Evolutionary conservation across 805 yeast genomes (phyloP).

Genomic region (Novakomyces olei): DNA sequence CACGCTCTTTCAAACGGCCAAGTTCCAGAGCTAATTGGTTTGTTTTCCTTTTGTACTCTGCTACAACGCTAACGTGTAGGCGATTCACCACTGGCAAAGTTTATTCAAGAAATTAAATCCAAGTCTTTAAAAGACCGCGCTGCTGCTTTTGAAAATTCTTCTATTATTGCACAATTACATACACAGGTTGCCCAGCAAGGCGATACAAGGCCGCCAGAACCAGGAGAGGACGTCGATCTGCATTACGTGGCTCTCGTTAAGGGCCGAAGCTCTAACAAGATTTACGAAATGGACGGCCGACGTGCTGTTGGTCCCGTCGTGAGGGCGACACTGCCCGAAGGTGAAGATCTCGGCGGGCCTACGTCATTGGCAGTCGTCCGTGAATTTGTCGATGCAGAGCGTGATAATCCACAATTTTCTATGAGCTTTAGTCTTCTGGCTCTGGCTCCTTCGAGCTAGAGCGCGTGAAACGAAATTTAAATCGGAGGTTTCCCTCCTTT

Average conservation of each 20-base stretch:
- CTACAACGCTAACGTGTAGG: neutral
- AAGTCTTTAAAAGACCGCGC: neutral
- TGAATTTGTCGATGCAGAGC: too few relatives aligned
- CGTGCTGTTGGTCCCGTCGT: too few relatives aligned
- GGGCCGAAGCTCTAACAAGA: constrained; percentile 19
- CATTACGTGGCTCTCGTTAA: constrained; percentile 64
- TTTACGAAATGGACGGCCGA: constrained; percentile 81
- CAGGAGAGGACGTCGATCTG: constrained; percentile 27
- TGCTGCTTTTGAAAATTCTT: neutral
- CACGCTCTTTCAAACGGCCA: constrained; percentile 30
- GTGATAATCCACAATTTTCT: too few relatives aligned
- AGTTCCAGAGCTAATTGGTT: neutral
- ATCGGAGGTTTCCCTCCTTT: too few relatives aligned
- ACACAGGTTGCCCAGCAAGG: too few relatives aligned
- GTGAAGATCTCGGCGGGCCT: too few relatives aligned
- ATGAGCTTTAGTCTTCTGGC: too few relatives aligned
- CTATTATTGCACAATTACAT: too few relatives aligned
- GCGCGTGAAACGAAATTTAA: too few relatives aligned
- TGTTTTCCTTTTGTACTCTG: neutral
- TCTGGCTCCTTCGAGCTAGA: too few relatives aligned
- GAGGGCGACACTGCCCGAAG: too few relatives aligned
- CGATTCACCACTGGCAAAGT: neutral
- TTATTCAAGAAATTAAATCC: constrained; percentile 13
- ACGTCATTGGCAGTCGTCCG: too few relatives aligned
- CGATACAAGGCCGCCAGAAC: constrained; percentile 18